Evolutionary conservation across 2,329 filamentous ascomycete genomes (phyloP), one percentile per base, ranked within the genome.

Genomic region (Balansia obtecta): DNA sequence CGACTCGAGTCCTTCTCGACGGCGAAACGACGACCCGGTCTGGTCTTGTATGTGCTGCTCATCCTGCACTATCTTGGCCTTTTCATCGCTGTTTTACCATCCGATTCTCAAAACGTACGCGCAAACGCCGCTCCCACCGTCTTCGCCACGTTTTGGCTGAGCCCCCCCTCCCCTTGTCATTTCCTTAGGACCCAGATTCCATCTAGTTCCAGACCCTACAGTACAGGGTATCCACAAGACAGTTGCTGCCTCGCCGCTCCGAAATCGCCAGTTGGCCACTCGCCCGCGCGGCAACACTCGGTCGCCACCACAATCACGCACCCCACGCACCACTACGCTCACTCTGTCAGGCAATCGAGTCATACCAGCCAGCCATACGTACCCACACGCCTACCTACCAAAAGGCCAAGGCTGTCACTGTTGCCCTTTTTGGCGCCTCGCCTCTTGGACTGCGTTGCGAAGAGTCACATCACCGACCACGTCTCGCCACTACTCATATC

Each of bases 221-320:
- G 48, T 45, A 45, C 22, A 41, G 45, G 34, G 20, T 42, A 11
- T 33, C 32, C 16, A 39, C 45, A 16, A 32, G 38, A 20, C 38
- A 42, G 47, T 49, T 52, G 49, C 57, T 54, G 58, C 57, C 58
- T 59, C 61, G 60, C 60, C 56, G 52, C 58, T 67, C 66, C 66
- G 65, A 66, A 64, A 61, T 66, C 66, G 65, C 64, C 65, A 65
- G 54, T 56, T 58, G 57, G 58, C 60, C 60, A 62, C 60, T 62
- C 60, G 27, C 58, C 61, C 56, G 56, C 54, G 57, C 61, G 59
- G 60, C 60, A 58, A 60, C 57, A 56, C 52, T 60, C 61, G 57
- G 61, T 61, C 62, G 57, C 65, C 65, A 61, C 66, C 60, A 37
- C 7, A 27, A 6, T 27, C 27, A 27, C 27, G 27, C 27, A 27